phyloP scores from a whole-genome alignment of 257 asterid species.

The Primulina huaijiensis region DNA sequence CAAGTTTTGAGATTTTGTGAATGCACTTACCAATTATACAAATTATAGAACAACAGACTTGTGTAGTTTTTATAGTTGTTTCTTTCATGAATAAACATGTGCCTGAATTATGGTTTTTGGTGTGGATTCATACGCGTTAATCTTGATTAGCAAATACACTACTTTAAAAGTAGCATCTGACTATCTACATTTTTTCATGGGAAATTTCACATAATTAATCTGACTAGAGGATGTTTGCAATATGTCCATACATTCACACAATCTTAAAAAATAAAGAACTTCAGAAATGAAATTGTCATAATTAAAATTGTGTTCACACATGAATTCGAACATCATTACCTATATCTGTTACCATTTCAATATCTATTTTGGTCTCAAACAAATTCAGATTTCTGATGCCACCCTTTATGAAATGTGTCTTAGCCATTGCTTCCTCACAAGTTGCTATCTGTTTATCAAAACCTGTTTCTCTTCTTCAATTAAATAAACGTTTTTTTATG shows the following conservation, averaged over 20 bases:
- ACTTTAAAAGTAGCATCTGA: background rate
- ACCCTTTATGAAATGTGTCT: constrained; percentile 6
- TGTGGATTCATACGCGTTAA: background rate
- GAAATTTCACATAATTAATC: background rate
- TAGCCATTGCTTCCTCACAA: constrained; percentile 2
- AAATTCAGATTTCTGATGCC: constrained; percentile 11
- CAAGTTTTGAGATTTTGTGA: background rate
- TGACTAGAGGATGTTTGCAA: too few species aligned
- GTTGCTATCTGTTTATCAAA: background rate
- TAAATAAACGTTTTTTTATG: background rate
- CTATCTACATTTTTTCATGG: background rate
- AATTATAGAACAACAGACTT: background rate
- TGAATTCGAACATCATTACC: background rate
- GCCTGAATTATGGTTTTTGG: background rate
- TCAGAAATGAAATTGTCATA: background rate
- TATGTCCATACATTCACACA: too few species aligned
- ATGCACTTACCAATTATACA: too few species aligned
- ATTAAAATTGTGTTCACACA: background rate
- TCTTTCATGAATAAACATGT: background rate
- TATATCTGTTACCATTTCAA: constrained; percentile 12
- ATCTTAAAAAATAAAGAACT: background rate
- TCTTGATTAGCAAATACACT: background rate
- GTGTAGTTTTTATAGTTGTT: background rate
- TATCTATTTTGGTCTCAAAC: background rate
- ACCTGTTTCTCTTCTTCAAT: background rate